Evolutionary conservation across 805 yeast species (phyloP), one percentile per base, ranked within the genome.

Genomic region (Wickerhamomyces chambardii): DNA sequence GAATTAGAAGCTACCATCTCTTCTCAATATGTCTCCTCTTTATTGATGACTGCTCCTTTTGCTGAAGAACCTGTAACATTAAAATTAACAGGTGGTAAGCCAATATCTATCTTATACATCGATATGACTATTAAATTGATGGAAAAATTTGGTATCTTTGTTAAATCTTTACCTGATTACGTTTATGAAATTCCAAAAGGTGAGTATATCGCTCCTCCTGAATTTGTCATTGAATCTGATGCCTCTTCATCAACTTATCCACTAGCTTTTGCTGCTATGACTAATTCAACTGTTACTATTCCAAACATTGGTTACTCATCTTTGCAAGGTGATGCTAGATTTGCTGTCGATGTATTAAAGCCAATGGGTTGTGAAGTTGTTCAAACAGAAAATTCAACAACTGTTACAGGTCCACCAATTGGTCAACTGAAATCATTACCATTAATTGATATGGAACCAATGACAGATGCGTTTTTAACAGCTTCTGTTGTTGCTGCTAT

Each of bases 221-320:
- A 80, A 46, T 92, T 92, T 51, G 85, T 84, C 22, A 77, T 92
- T 45, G 98, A 92, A 61, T 84, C 95, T 14, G 98, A 92, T 59
- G 98, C 98, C 16, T 85, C 96, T 14, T 84, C 96, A 8, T 97
- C 98, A 1, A 92, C 98, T 10, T 92, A 92, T 50, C 98, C 98
- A 29, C 70, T 92, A 45, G 98, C 98, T 0, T 85, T 84, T 63
- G 97, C 98, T 37, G 98, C 98, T 10, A 65, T 92, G 65, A 86
- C 95, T 1, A 97, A 97, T 19, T 76, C 95, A 6, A 77, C 86
- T 9, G 86, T 94, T 43, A 86, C 95, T 1, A 73, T 92, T 46
- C 97, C 98, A 38, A 90, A 86, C 56, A 90, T 92, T 55, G 98
- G 98, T 5, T 78, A 78, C 12, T 64, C 82, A 32, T 90, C 97